Conservation (phyloP, 441 rosid species). For the Pelargonium australe region DNA sequence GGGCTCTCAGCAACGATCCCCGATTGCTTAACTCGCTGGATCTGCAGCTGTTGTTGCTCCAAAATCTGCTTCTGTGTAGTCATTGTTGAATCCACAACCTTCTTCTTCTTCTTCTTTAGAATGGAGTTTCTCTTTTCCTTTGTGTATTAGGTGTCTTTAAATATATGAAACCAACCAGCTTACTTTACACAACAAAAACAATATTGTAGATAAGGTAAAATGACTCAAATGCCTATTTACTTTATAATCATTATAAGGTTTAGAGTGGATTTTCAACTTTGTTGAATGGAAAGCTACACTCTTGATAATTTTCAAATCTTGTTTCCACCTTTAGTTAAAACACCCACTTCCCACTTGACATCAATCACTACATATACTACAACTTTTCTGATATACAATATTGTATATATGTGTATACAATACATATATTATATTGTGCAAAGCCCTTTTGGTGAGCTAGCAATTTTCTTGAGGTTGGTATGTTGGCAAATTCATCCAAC, state of each 20-base stretch:
- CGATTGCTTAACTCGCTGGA: constrained; percentile 44
- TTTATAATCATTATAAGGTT: constrained; percentile 25
- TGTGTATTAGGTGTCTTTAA: constrained; percentile 32
- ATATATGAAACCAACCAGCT: constrained; percentile 25
- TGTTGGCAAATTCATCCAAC: constrained; percentile 31
- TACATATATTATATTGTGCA: neutral
- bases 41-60: constrained; percentile 45
- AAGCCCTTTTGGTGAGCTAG: constrained; percentile 29
- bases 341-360: constrained; percentile 4
- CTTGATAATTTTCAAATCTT: constrained; percentile 15
- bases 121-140: constrained; percentile 34
- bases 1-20: constrained; percentile 39
- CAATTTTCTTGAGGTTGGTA: constrained; percentile 32
- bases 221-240: constrained; percentile 24
- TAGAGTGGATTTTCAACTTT: constrained; percentile 27
- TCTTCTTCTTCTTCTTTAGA: neutral
- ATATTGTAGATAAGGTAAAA: constrained; percentile 14
- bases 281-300: constrained; percentile 26
- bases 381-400: neutral
- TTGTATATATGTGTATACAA: neutral
- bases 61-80: constrained; percentile 49
- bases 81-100: constrained; percentile 29
- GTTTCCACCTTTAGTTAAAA: constrained; percentile 19
- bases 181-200: constrained; percentile 22
- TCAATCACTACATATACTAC: neutral